These are phyloP conservation scores for Dictyostelium gargantuum DNA, from an alignment of 208 protist species.

Conservation along the genomic window DNA sequence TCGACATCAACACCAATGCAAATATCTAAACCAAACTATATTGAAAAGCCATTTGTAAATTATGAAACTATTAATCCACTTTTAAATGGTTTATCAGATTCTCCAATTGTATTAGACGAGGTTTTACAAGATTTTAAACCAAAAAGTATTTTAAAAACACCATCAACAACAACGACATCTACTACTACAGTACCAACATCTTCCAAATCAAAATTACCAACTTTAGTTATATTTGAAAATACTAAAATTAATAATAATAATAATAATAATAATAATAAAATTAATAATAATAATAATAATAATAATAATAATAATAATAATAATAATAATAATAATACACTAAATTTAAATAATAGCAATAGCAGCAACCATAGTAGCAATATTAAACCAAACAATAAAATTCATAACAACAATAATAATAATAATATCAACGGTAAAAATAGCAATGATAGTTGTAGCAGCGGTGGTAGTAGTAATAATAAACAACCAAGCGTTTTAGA, in stretches of 20 bases:
- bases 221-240: too few relatives aligned
- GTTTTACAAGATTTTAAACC: neutral
- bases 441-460: neutral
- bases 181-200: too few relatives aligned
- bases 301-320: neutral
- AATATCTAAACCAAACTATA: too few relatives aligned
- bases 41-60: too few relatives aligned
- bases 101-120: too few relatives aligned
- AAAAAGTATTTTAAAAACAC: too few relatives aligned
- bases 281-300: neutral
- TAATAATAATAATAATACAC: neutral
- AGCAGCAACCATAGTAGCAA: neutral
- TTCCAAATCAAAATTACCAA: too few relatives aligned
- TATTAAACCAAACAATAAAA: neutral
- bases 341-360: neutral
- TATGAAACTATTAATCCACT: too few relatives aligned
- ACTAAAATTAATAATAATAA: too few relatives aligned
- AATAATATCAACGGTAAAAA: neutral
- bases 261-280: neutral
- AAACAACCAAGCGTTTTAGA: neutral
- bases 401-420: neutral
- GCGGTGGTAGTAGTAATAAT: neutral
- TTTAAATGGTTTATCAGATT: too few relatives aligned
- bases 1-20: too few relatives aligned
- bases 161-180: too few relatives aligned